Evolutionary conservation across 768 basidiomycete genomes (phyloP).

Genomic region (Auricularia sp.): DNA sequence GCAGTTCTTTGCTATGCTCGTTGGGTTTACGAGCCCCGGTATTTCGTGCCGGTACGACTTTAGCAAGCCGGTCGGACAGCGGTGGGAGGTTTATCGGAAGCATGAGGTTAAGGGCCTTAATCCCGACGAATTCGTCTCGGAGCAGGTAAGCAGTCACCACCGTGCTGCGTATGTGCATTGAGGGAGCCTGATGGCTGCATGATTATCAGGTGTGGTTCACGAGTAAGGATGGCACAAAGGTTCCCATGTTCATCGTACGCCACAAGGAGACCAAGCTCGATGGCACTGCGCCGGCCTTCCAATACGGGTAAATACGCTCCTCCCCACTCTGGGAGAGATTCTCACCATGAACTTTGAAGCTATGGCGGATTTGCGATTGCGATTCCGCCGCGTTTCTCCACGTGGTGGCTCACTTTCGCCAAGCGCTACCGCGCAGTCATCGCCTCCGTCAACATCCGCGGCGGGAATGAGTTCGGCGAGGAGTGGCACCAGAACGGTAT

Average conservation of each 20-base stretch:
- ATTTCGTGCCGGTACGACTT: constrained; percentile 58
- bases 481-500: constrained; percentile 73
- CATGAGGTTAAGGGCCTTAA: constrained; percentile 51
- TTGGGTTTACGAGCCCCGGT: constrained; percentile 64
- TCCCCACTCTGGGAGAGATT: not conserved
- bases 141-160: constrained; percentile 35
- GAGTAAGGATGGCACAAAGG: constrained; percentile 66
- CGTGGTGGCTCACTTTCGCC: constrained; percentile 61
- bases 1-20: constrained; percentile 55
- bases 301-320: constrained; percentile 45
- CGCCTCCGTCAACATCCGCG: constrained; percentile 32
- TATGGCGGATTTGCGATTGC: constrained; percentile 77
- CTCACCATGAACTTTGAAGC: constrained; percentile 26
- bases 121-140: constrained; percentile 56
- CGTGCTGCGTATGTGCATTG: not conserved
- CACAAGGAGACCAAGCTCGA: constrained; percentile 61
- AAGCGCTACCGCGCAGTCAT: constrained; percentile 48
- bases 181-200: not conserved
- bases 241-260: constrained; percentile 80
- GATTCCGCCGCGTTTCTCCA: constrained; percentile 62
- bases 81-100: constrained; percentile 49
- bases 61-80: constrained; percentile 23
- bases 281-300: constrained; percentile 65
- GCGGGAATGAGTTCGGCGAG: constrained; percentile 73
- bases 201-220: constrained; percentile 55